phyloP scores from a whole-genome alignment of 345 rosid genomes.

The Litchi chinensis region DNA sequence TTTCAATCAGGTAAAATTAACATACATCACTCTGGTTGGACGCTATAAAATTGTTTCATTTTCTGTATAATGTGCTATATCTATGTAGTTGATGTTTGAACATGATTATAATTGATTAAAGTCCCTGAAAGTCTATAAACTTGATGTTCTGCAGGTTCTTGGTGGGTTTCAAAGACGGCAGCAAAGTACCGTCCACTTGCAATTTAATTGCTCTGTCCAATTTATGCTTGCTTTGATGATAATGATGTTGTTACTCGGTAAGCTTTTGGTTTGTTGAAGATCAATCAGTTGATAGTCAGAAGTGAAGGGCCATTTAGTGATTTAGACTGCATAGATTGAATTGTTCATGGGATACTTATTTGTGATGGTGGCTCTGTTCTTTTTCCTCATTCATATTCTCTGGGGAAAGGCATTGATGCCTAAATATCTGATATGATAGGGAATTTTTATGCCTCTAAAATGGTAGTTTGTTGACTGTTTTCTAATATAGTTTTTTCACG shows the following conservation, averaged over 20 bases:
- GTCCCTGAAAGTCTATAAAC: conserved; percentile 8
- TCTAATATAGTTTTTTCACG: not conserved
- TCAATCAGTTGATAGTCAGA: not conserved
- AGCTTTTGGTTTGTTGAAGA: conserved; percentile 30
- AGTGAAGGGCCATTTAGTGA: not conserved
- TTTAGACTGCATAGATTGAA: not conserved
- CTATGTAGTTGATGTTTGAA: not conserved
- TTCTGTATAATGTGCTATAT: not conserved
- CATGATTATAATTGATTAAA: conserved; percentile 1
- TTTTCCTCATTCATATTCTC: not conserved
- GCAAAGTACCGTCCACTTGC: conserved; percentile 46
- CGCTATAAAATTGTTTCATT: not conserved
- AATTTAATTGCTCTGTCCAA: conserved; percentile 56
- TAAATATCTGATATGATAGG: not conserved
- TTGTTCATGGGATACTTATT: not conserved
- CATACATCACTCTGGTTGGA: not conserved
- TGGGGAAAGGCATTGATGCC: not conserved
- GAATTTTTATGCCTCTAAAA: not conserved
- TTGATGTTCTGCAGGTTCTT: conserved; percentile 43
- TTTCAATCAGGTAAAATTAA: conserved; percentile 50
- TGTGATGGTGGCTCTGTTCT: not conserved
- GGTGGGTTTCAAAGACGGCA: conserved; percentile 51
- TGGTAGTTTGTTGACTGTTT: not conserved
- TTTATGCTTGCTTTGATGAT: conserved; percentile 64
- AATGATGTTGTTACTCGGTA: conserved; percentile 70